Conservation (phyloP, 345 rosid species). For the Citrus australasica region DNA sequence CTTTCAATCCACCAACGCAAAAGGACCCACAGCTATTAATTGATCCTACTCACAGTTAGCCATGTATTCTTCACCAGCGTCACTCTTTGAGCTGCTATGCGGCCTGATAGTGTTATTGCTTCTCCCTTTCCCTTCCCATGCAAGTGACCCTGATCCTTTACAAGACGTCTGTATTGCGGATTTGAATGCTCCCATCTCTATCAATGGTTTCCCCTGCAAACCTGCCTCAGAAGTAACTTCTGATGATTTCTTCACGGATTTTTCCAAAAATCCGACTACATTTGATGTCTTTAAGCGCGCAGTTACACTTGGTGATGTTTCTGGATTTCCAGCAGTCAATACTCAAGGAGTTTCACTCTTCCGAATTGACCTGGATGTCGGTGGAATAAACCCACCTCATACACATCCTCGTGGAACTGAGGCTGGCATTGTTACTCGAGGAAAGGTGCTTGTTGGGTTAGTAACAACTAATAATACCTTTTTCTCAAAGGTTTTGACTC, state of each 20-base stretch:
- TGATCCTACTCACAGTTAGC: too few species aligned
- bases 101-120: slow-evolving; percentile 13
- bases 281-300: slow-evolving; percentile 24
- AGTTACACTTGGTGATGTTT: slow-evolving; percentile 40
- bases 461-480: slow-evolving; percentile 42
- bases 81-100: background rate
- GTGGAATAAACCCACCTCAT: slow-evolving; percentile 73
- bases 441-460: slow-evolving; percentile 64
- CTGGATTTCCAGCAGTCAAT: slow-evolving; percentile 57
- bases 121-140: slow-evolving; percentile 32
- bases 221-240: slow-evolving; percentile 39
- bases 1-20: too few species aligned
- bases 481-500: slow-evolving; percentile 45
- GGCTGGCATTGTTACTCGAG: slow-evolving; percentile 49
- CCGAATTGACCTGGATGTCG: slow-evolving; percentile 56
- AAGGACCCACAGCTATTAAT: too few species aligned
- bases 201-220: slow-evolving; percentile 82
- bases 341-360: slow-evolving; percentile 68
- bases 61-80: background rate
- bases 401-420: slow-evolving; percentile 64
- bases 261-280: slow-evolving; percentile 48
- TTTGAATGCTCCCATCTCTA: slow-evolving; percentile 29
- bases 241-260: slow-evolving; percentile 62
- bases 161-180: slow-evolving; percentile 30
- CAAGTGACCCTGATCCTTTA: slow-evolving; percentile 49